phyloP scores from a whole-genome alignment of 169 alveolate species.

The Hepatocystis sp. region DNA sequence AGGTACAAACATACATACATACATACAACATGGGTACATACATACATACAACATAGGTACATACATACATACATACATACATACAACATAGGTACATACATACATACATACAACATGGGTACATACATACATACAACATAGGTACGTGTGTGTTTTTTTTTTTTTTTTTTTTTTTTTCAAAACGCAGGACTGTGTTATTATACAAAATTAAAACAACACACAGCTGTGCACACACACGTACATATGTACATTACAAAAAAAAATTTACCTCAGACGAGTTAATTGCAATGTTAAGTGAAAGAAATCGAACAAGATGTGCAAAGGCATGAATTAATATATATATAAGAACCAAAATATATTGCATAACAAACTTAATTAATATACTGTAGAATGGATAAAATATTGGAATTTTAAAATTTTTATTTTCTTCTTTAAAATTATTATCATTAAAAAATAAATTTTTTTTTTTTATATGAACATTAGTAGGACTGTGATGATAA shows the following conservation, averaged over 20 bases:
- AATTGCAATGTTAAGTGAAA: constrained; percentile 91
- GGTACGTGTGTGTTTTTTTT: too few relatives aligned
- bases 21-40: too few relatives aligned
- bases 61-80: too few relatives aligned
- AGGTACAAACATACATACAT: neutral
- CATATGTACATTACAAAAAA: too few relatives aligned
- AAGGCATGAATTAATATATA: constrained; percentile 86
- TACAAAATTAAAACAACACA: too few relatives aligned
- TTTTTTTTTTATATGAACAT: constrained; percentile 8
- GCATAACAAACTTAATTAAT: constrained; percentile 58
- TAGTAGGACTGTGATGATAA: neutral
- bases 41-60: too few relatives aligned
- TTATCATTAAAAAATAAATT: constrained; percentile 15
- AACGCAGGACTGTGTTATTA: too few relatives aligned
- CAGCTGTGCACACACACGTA: too few relatives aligned
- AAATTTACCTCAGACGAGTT: constrained; percentile 89
- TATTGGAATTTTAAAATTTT: constrained; percentile 58
- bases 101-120: too few relatives aligned
- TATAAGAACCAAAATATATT: constrained; percentile 76
- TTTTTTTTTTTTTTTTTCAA: too few relatives aligned
- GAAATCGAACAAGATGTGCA: constrained; percentile 90
- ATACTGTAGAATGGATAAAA: constrained; percentile 59
- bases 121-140: too few relatives aligned
- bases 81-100: too few relatives aligned
- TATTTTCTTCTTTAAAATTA: constrained; percentile 16